These are phyloP conservation scores for Camillea tinctor DNA, from an alignment of 2,329 filamentous ascomycete species.

Conservation along the genomic window DNA sequence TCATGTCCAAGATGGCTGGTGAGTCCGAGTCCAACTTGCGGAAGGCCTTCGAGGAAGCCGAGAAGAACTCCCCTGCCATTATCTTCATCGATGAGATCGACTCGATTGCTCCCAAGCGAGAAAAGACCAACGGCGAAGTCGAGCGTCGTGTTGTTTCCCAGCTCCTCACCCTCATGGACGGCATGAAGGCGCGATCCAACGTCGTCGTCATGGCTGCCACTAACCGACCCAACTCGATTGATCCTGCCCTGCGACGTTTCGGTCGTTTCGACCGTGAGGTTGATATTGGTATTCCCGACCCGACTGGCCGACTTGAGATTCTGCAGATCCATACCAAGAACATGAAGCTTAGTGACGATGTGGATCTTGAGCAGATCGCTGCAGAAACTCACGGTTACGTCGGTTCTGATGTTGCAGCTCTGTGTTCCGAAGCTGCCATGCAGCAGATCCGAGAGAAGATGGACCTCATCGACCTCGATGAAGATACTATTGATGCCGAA, in stretches of 20 bases:
- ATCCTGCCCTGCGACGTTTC: conserved; percentile 94
- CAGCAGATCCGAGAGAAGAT: conserved; percentile 99
- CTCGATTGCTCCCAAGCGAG: conserved; percentile 98
- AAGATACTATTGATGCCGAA: conserved; percentile 98
- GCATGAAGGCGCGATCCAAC: conserved; percentile 99
- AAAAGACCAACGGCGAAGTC: conserved; percentile 99
- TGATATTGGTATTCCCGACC: conserved; percentile 96
- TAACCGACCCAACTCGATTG: conserved; percentile 98
- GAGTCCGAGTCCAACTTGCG: conserved; percentile 97
- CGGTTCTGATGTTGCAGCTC: conserved; percentile 94
- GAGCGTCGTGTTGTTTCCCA: conserved; percentile 98
- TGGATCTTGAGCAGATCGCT: conserved; percentile 94
- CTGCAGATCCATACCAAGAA: conserved; percentile 99
- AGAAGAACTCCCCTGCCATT: conserved; percentile 98
- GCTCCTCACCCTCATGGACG: conserved; percentile 94
- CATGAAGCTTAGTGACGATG: conserved; percentile 98
- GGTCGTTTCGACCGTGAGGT: conserved; percentile 99
- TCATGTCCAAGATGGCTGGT: conserved; percentile 99
- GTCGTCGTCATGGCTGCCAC: conserved; percentile 99
- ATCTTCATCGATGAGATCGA: conserved; percentile 99
- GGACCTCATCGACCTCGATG: conserved; percentile 97
- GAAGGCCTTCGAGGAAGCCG: conserved; percentile 99
- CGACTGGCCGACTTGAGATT: conserved; percentile 97
- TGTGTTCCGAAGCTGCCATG: conserved; percentile 99
- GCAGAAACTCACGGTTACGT: conserved; percentile 99